Evolutionary conservation across 768 basidiomycete genomes (phyloP), one percentile per base, ranked within the genome.

Genomic region (Lepiota venenata): DNA sequence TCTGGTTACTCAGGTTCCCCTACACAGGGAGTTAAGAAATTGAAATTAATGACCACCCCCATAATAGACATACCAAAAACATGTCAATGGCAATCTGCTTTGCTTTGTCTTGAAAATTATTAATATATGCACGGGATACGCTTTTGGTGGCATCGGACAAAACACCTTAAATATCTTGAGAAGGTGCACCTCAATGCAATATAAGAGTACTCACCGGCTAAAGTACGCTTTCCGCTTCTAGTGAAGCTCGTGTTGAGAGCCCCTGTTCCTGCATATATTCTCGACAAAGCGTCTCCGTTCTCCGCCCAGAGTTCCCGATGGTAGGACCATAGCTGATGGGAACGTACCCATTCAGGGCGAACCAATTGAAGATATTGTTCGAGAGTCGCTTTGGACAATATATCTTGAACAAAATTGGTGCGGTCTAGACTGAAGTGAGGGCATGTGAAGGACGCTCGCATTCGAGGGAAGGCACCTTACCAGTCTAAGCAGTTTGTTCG

Each of bases 271-370:
- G 95, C 95, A 68, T 99, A 99, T 59, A 96, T 96, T 54, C 87
- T 85, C 15, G 91, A 93, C 37, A 99, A 68, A 0, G 91, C 90
- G 66, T 97, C 94, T 11, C 94, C 94, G 63, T 93, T 96, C 73
- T 95, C 96, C 1, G 97, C 97, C 95, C 95, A 99, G 3, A 98
- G 73, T 65, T 95, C 91, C 18, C 95, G 84, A 69, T 98, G 96
- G 43, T 90, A 76, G 0, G 82, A 76, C 92, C 94, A 98, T 9
- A 98, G 73, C 7, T 79, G 70, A 54, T 74, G 75, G 9, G 83
- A 83, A 49, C 80, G 77, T 25, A 83, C 63, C 88, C 91, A 94
- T 64, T 88, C 87, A 1, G 85, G 82, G 38, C 85, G 85, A 47
- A 90, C 83, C 37, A 93, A 85, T 39, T 77, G 66, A 35, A 98